These are phyloP conservation scores for Paecilomyces fulvus DNA, from an alignment of 2,329 filamentous ascomycete genomes.

Conservation along the genomic window DNA sequence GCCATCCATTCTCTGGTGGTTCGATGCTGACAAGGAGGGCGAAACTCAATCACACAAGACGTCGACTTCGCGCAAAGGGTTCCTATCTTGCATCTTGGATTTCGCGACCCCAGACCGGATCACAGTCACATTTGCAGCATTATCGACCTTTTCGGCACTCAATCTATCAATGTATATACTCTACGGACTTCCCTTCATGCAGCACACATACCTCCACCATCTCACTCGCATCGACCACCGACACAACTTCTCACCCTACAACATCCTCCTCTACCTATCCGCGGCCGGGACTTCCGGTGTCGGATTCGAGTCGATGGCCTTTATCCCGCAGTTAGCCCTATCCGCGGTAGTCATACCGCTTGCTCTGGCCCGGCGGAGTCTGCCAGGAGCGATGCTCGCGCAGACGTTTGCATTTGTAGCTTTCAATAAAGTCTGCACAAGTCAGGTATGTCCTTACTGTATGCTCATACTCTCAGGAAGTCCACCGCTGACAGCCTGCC, in stretches of 20 bases:
- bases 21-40: conserved; percentile 19
- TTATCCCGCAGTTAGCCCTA: conserved; percentile 77
- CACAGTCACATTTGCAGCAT: conserved; percentile 47
- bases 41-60: not conserved
- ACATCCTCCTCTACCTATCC: conserved; percentile 77
- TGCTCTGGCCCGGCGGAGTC: conserved; percentile 67
- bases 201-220: conserved; percentile 90
- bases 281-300: conserved; percentile 45
- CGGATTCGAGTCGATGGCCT: conserved; percentile 70
- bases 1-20: conserved; percentile 42
- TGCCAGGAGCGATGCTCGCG: conserved; percentile 77
- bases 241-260: conserved; percentile 98
- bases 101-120: conserved; percentile 34
- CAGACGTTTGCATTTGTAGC: conserved; percentile 96
- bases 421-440: conserved; percentile 98
- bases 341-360: conserved; percentile 69
- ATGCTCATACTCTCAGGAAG: not conserved
- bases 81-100: conserved; percentile 12
- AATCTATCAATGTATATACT: conserved; percentile 71
- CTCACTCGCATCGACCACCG: conserved; percentile 88
- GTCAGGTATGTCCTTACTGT: conserved; percentile 56
- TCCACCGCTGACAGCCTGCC: not conserved
- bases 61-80: not conserved
- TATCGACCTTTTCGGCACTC: conserved; percentile 63
- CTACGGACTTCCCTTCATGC: conserved; percentile 72